Base-by-base conservation (phyloP, 2,329 filamentous ascomycete genomes). In the Sphaerulina vaccinii region DNA sequence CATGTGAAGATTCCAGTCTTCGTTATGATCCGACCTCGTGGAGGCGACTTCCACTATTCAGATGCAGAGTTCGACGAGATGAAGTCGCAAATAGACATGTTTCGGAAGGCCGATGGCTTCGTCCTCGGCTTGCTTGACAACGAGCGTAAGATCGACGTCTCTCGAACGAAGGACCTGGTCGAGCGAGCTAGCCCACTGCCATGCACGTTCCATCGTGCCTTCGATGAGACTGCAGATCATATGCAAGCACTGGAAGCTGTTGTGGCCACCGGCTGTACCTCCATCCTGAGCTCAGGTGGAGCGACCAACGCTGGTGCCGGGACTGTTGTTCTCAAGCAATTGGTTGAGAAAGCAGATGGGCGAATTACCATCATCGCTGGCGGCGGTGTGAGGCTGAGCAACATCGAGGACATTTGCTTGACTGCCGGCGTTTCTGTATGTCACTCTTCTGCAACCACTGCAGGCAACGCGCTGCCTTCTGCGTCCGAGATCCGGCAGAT, bases 201-300 rank as follows among this genome's bases (percentile, higher is more conserved):
- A 2, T 80, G 77, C 59, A 81, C 78, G 2, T 82, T 82, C 46
- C 79, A 81, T 60, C 71, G 78, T 6, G 79, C 79, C 0, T 77
- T 81, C 55, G 79, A 81, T 59, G 58, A 68, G 36, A 69, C 74
- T 1, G 29, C 37, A 3, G 62, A 70, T 55, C 46, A 64, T 10
- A 50, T 60, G 0, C 45, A 60, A 38, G 71, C 67, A 1, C 58
- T 74, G 8, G 62, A 71, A 7, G 65, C 65, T 15, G 63, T 78
- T n/a, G 61, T 72, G 0, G 51, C 43, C 1, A 72, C 73, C 47
- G 77, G 78, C 1, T 81, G 80, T 59, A 51, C 47, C 7, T 60
- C 68, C 1, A 69, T 82, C 9, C 65, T 82, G 18, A 80, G 76
- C 3, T 78, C 75, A 40, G 79, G 79, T 1, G 66, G 75, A 6